phyloP scores from a whole-genome alignment of 1,284 basidiomycete genomes.

The Porodaedalea pini region DNA sequence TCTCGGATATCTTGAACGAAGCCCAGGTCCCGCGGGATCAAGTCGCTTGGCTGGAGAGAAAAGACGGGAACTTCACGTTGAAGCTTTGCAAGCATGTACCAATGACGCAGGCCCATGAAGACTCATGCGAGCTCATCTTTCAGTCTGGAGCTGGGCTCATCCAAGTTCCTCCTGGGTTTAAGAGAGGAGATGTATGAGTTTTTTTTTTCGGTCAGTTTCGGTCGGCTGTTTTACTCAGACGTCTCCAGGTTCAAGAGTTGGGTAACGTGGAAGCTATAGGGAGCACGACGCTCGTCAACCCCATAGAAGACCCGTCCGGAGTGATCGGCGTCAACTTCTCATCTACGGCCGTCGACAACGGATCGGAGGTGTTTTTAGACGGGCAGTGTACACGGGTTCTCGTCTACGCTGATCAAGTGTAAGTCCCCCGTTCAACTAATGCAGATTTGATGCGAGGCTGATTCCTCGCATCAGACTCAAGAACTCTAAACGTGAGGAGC shows the following conservation, averaged over 20 bases:
- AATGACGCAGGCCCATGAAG: constrained; percentile 17
- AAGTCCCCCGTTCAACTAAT: background rate
- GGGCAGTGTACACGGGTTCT: constrained; percentile 41
- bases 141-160: constrained; percentile 17
- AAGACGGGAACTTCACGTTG: constrained; percentile 33
- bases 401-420: constrained; percentile 36
- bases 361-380: constrained; percentile 27
- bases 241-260: background rate
- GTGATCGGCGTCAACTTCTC: constrained; percentile 18
- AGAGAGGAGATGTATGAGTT: constrained; percentile 12
- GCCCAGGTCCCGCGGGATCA: constrained; percentile 38
- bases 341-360: background rate
- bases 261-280: background rate
- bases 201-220: background rate
- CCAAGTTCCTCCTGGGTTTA: constrained; percentile 20
- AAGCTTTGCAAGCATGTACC: constrained; percentile 49
- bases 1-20: constrained; percentile 36
- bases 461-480: constrained; percentile 34
- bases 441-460: background rate
- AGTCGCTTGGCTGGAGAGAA: constrained; percentile 39
- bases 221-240: background rate
- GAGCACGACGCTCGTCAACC: constrained; percentile 2
- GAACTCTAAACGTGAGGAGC: constrained; percentile 49
- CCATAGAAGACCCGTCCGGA: constrained; percentile 19
- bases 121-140: constrained; percentile 29